Conservation (phyloP, 371 early-diverging fungal species). For the Blakeslea trispora region DNA sequence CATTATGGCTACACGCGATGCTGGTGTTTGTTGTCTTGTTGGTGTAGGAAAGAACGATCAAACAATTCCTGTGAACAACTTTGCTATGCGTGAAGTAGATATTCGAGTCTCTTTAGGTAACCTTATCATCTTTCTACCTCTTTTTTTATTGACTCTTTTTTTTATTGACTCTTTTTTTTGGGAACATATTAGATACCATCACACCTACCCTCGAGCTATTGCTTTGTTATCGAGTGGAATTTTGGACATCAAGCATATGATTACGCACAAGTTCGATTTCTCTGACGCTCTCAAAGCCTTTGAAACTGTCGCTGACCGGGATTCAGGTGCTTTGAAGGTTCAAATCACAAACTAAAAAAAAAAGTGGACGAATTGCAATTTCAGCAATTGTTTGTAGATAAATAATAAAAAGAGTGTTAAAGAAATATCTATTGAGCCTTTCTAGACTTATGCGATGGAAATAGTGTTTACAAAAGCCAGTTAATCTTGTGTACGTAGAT, state of each 20-base stretch:
- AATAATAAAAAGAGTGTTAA: no score
- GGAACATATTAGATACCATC: conserved; percentile 32
- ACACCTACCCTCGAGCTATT: conserved; percentile 50
- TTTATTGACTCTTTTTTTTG: neutral
- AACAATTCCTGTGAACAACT: conserved; percentile 46
- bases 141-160: neutral
- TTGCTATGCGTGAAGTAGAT: conserved; percentile 55
- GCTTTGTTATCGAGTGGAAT: conserved; percentile 34
- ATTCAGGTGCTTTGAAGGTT: conserved; percentile 45
- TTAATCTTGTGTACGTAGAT: no score
- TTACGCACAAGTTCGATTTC: conserved; percentile 45
- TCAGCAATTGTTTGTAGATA: no score
- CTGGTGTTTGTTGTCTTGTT: conserved; percentile 46
- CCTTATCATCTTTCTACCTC: no score
- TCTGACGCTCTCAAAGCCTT: conserved; percentile 47
- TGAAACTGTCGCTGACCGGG: conserved; percentile 40
- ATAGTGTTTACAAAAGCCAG: no score
- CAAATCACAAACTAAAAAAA: conserved; percentile 40
- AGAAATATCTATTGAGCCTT: no score
- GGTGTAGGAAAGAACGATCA: conserved; percentile 53
- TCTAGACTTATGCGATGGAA: no score
- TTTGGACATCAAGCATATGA: conserved; percentile 43
- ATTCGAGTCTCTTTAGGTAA: conserved; percentile 41
- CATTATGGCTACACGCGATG: conserved; percentile 47
- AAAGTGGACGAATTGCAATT: neutral